phyloP scores from a whole-genome alignment of 2,329 filamentous ascomycete genomes.

The Aureobasidium sp. region DNA sequence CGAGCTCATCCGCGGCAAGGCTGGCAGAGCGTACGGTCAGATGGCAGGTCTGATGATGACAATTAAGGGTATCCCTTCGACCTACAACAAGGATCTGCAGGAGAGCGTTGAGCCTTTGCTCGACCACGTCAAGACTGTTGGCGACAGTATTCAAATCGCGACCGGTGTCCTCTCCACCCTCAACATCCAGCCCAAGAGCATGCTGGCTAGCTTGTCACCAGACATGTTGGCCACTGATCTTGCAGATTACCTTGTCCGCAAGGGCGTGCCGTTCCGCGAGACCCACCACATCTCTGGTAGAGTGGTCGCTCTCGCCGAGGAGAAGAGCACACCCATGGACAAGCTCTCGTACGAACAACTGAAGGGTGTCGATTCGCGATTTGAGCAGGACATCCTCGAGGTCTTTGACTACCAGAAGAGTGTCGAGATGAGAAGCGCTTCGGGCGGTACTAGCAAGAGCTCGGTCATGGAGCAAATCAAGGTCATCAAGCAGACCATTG shows the following conservation, averaged over 20 bases:
- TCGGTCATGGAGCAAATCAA: conserved; percentile 58
- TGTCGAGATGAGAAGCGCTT: conserved; percentile 69
- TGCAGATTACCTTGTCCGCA: conserved; percentile 55
- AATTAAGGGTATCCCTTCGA: conserved; percentile 66
- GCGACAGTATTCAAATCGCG: conserved; percentile 73
- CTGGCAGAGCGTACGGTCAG: conserved; percentile 68
- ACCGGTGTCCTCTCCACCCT: conserved; percentile 72
- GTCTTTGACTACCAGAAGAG: conserved; percentile 74
- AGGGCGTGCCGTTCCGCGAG: conserved; percentile 69
- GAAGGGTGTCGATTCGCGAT: conserved; percentile 58
- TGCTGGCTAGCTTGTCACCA: conserved; percentile 69
- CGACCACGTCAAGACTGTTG: conserved; percentile 72
- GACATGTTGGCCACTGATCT: conserved; percentile 75
- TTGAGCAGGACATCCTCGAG: conserved; percentile 61
- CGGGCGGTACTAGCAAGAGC: conserved; percentile 68
- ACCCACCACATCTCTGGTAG: conserved; percentile 70
- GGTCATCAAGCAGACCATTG: conserved; percentile 38
- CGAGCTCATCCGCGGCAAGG: conserved; percentile 68
- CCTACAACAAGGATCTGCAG: conserved; percentile 90
- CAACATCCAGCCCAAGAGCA: conserved; percentile 60
- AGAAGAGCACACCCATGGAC: conserved; percentile 59
- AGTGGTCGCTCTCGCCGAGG: conserved; percentile 64
- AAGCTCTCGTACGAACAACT: conserved; percentile 57
- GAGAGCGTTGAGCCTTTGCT: conserved; percentile 81
- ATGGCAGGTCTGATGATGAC: conserved; percentile 75